A percentile compares a stretch with the other conserved stretches of the same genome.
phyloP scores from a whole-genome alignment of 1,139 yeast genomes.

The Yamadazyma dendronema region DNA sequence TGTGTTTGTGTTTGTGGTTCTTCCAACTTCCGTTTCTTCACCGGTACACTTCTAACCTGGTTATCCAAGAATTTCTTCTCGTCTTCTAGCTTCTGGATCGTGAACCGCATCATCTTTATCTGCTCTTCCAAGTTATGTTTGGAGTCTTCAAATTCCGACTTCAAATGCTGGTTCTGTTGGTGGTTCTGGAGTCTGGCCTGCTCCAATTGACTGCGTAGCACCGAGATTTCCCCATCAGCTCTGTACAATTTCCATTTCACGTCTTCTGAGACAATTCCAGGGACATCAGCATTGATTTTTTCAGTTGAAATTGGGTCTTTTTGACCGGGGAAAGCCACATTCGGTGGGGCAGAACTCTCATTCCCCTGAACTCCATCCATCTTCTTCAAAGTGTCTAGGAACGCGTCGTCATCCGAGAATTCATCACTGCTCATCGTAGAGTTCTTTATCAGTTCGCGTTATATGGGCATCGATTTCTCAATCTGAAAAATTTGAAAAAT shows the following conservation, averaged over 20 bases:
- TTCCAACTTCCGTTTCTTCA: slow-evolving; percentile 17
- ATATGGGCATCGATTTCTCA: not conserved
- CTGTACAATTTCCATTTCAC: slow-evolving; percentile 30
- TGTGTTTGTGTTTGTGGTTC: slow-evolving; percentile 1
- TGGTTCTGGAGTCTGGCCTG: slow-evolving; percentile 45
- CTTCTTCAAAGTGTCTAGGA: slow-evolving; percentile 9
- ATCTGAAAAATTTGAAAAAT: not conserved
- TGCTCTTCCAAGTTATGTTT: slow-evolving; percentile 40
- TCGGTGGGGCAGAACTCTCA: not conserved
- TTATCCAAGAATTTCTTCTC: slow-evolving; percentile 64
- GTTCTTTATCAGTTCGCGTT: not conserved
- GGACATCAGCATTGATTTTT: too few species aligned
- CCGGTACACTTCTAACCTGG: slow-evolving; percentile 30
- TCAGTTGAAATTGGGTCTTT: too few species aligned
- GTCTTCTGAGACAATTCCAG: too few species aligned
- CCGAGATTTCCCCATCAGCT: slow-evolving; percentile 77
- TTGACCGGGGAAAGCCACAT: not conserved
- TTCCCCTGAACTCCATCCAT: not conserved
- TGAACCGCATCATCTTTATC: slow-evolving; percentile 38
- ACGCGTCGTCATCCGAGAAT: slow-evolving; percentile 13
- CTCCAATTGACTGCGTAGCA: slow-evolving; percentile 62
- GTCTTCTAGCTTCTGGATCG: slow-evolving; percentile 59
- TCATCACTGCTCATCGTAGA: slow-evolving; percentile 6
- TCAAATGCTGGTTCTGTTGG: slow-evolving; percentile 43
- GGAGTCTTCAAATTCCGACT: slow-evolving; percentile 28